Base-by-base conservation (phyloP, 148 eudicot genomes). In the Suaeda aralocaspica region DNA sequence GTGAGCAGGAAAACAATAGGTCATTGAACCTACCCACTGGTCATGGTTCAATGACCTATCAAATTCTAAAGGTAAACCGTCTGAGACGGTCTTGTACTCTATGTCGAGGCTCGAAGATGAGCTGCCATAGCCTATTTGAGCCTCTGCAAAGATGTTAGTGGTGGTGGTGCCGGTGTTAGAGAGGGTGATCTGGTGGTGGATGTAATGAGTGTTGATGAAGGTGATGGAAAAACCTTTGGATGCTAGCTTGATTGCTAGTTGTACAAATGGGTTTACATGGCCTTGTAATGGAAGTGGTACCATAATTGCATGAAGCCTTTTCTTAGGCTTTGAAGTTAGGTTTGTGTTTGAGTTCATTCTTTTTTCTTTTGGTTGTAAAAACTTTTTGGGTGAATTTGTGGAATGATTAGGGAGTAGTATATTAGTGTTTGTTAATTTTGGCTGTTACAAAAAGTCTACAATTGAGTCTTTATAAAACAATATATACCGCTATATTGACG, bases 231-330 rank as follows among this genome's bases (percentile, higher is more conserved):
- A 82, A 44, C 96, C 96, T 36, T 34, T 68, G 18, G 86, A 80
- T 33, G 96, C 92, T 5, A 89, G 90, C 71, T 85, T 87, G 36
- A 77, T 77, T 10, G 95, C 92, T 42, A 88, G 82, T 13, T 88
- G 83, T 13, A 84, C 86, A 44, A 82, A 68, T 9, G 89, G 92
- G 73, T 74, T 86, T 0, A 88, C 77, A 62, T 88, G 89, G 77
- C 92, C 92, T 72, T 88, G 89, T 9, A 83, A 77, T 2, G 92
- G 92, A 64, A 76, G 82, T 39, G 80, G 46, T 21, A 85, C 39
- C 11, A 88, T 21, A 51, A 88, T 76, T 28, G 87, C 89, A 74
- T 85, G 92, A 29, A 82, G 80, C 46, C 59, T 65, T 10, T 22
- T 22, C 1, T 61, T 50, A 21, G 46, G n/a, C 19, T 15, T 26